phyloP scores from a whole-genome alignment of 495 filamentous ascomycete species.

The Hypoxylon intermedium region DNA sequence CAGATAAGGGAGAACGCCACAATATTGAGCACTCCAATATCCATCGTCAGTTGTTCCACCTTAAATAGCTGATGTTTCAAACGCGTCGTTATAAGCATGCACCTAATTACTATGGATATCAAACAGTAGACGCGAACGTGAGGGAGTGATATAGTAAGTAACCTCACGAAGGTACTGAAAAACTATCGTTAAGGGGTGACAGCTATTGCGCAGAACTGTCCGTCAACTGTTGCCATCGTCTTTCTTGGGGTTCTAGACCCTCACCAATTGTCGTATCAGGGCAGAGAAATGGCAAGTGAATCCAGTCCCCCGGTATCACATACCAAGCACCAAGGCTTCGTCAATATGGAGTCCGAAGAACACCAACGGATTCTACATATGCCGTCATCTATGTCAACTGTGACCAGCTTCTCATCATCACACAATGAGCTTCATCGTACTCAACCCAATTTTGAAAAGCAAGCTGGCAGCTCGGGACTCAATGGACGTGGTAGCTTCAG shows the following conservation, averaged over 20 bases:
- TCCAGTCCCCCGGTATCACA: neutral
- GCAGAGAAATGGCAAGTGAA: neutral
- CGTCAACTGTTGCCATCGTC: no score
- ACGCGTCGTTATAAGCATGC: no score
- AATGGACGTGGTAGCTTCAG: neutral
- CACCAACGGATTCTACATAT: neutral
- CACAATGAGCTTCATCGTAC: constrained; percentile 1
- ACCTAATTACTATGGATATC: no score
- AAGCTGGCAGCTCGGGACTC: neutral
- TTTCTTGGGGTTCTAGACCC: neutral
- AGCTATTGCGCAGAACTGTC: no score
- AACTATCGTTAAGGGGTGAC: no score
- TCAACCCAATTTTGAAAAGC: neutral
- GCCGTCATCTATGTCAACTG: neutral
- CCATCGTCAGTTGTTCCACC: no score
- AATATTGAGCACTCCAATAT: no score
- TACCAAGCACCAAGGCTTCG: neutral
- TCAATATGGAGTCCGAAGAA: neutral
- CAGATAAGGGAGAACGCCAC: no score
- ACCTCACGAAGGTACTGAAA: no score
- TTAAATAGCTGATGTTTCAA: no score
- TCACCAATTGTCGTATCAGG: neutral
- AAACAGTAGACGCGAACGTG: no score
- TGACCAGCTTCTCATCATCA: neutral
- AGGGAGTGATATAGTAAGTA: no score